Conservation (phyloP, 140 eudicot genomes). For the Erigeron philadelphicus region DNA sequence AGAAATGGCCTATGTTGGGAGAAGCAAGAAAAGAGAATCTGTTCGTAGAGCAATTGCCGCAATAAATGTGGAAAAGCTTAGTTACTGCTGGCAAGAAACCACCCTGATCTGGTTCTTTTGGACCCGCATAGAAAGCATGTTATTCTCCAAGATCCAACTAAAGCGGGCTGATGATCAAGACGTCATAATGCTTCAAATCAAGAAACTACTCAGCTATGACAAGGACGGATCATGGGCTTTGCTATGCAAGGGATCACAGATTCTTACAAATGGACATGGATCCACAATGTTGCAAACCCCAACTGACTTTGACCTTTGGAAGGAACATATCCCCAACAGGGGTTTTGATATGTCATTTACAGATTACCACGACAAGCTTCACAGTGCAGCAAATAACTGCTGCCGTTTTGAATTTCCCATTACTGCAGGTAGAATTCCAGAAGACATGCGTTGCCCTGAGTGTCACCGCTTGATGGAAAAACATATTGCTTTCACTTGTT, state of each 20-base stretch:
- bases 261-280: slow-evolving; percentile 43
- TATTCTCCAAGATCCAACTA: slow-evolving; percentile 53
- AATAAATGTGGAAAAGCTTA: slow-evolving; percentile 46
- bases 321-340: slow-evolving; percentile 29
- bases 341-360: slow-evolving; percentile 43
- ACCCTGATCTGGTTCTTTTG: slow-evolving; percentile 62
- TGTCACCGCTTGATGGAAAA: slow-evolving; percentile 55
- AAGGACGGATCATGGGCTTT: slow-evolving; percentile 62
- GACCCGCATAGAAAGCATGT: slow-evolving; percentile 68
- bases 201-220: slow-evolving; percentile 64
- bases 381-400: slow-evolving; percentile 36
- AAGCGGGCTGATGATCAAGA: slow-evolving; percentile 43
- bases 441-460: slow-evolving; percentile 62
- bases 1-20: slow-evolving; percentile 66
- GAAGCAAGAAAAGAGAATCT: slow-evolving; percentile 44
- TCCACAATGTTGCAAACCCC: slow-evolving; percentile 34
- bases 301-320: slow-evolving; percentile 44
- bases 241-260: slow-evolving; percentile 47
- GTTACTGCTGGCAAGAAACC: slow-evolving; percentile 61
- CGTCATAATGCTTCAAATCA: slow-evolving; percentile 47
- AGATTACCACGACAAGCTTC: slow-evolving; percentile 41
- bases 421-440: slow-evolving; percentile 49
- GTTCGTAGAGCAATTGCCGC: slow-evolving; percentile 38
- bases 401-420: slow-evolving; percentile 53
- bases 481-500: slow-evolving; percentile 46